A percentile compares a stretch with the other conserved stretches of the same genome.
Evolutionary conservation across 768 basidiomycete genomes (phyloP).

Genomic region (Phanerodontia chrysosporium): DNA sequence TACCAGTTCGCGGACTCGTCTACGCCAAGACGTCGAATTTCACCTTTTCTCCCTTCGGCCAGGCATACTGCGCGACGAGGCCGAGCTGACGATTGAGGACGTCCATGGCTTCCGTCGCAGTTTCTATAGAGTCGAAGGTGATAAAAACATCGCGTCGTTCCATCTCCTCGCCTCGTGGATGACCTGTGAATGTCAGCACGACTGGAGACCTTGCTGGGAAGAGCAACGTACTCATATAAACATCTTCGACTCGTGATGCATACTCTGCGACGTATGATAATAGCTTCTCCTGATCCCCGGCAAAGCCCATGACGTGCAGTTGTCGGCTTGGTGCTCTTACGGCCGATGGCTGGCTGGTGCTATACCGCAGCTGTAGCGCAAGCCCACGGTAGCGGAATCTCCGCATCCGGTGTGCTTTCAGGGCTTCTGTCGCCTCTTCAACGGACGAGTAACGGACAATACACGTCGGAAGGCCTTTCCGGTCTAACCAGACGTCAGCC

Average conservation of each 20-base stretch:
- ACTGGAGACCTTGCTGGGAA: too few relatives aligned
- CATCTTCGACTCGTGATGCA: not conserved
- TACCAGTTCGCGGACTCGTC: too few relatives aligned
- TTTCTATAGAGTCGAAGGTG: not conserved
- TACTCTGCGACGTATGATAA: not conserved
- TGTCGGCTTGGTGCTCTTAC: not conserved
- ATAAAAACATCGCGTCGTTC: constrained; percentile 3
- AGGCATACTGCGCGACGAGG: not conserved
- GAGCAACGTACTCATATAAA: not conserved
- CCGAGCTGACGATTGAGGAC: not conserved
- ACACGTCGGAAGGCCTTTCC: not conserved
- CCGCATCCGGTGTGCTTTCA: not conserved
- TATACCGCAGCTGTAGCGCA: not conserved
- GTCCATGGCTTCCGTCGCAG: not conserved
- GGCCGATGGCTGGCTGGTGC: not conserved
- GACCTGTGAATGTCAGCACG: not conserved
- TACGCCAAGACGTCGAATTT: too few relatives aligned
- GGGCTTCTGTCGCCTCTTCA: not conserved
- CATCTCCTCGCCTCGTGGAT: not conserved
- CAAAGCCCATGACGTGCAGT: constrained; percentile 1
- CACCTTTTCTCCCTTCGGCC: not conserved
- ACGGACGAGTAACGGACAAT: not conserved
- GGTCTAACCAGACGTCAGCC: not conserved
- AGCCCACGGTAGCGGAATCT: not conserved
- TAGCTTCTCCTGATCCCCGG: not conserved